Base-by-base conservation (phyloP, 192 early-diverging fungal genomes). In the Coemansia sp. region DNA sequence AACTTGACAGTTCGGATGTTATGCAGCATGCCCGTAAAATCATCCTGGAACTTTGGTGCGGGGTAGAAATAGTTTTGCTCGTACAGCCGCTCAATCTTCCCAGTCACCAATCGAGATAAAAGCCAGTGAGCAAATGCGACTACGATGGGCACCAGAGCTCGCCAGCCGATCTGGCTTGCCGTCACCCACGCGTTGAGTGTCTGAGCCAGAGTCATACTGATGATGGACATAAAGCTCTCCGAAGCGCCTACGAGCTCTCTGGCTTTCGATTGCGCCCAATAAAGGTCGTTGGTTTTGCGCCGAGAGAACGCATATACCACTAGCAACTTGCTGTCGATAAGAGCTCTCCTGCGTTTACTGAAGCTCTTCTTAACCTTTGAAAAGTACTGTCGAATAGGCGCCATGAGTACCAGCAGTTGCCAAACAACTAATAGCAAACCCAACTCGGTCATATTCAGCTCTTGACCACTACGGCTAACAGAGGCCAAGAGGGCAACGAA, bases 1-100 rank as follows among this genome's bases (percentile, higher is more conserved):
- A 87, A 87, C 69, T 91, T 92, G 72, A 92, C 86, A 8, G 87
- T 80, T 16, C 86, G 85, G 31, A 91, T 87, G 11, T 87, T 80
- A 22, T 80, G 71, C 8, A 90, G 49, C 31, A 72, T 31, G 11
- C 12, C 13, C 12, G 49, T 36, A 39, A 68, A 68, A 13, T 68
- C 31, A 0, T 65, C 18, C 3, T 52, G 61, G 13, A 71, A 65
- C 11, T 27, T 24, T 3, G 72, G 72, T 22, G 10, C 39, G 4
- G 40, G 40, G 62, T 20, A 20, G 5, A 38, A 31, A 8, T 38
- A n/a, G 2, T 29, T 43, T 52, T 46, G 22, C 57, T 67, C 66
- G 62, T 29, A 13, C 18, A 70, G 22, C 0, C n/a, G 33, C 13
- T 67, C 58, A 9, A 67, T 18, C 15, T 63, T 76, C 11, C 10